phyloP scores from a whole-genome alignment of 2,329 filamentous ascomycete genomes.

The Fusarium albosuccineum region DNA sequence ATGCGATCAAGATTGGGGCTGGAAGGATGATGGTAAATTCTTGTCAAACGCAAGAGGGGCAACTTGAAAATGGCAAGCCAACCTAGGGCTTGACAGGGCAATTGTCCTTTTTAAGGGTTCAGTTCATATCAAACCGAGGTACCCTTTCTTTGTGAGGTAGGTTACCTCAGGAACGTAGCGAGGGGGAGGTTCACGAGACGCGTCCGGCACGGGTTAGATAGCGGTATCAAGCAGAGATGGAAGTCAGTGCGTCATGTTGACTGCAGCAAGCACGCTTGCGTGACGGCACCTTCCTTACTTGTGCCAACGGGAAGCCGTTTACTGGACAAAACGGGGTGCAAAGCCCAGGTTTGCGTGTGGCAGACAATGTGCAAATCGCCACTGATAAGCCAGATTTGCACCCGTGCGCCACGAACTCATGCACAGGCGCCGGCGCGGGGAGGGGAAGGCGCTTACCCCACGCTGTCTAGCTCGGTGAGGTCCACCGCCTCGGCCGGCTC shows the following conservation, averaged over 20 bases:
- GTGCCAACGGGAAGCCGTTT: slow-evolving; percentile 30
- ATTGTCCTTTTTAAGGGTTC: slow-evolving; percentile 26
- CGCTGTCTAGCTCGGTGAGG: slow-evolving; percentile 25
- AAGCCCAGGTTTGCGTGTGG: slow-evolving; percentile 24
- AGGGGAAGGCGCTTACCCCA: slow-evolving; percentile 41
- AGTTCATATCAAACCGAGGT: slow-evolving; percentile 42
- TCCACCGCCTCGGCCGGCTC: slow-evolving; percentile 49
- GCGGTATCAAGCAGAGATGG: slow-evolving; percentile 27
- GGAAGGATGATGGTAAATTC: not conserved
- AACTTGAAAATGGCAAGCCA: not conserved
- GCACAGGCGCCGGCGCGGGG: slow-evolving; percentile 33
- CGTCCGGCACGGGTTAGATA: slow-evolving; percentile 37
- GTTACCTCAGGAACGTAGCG: slow-evolving; percentile 6
- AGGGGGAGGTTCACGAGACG: slow-evolving; percentile 32
- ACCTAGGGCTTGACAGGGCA: slow-evolving; percentile 4
- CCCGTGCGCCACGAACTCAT: slow-evolving; percentile 22
- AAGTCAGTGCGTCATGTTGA: slow-evolving; percentile 34
- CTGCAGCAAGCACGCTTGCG: slow-evolving; percentile 26
- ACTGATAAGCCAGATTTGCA: slow-evolving; percentile 47
- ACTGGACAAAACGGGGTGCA: slow-evolving; percentile 25
- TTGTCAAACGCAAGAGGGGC: not conserved
- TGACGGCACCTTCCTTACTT: slow-evolving; percentile 36
- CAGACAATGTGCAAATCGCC: slow-evolving; percentile 16
- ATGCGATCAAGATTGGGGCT: not conserved
- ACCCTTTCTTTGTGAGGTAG: slow-evolving; percentile 7